Evolutionary conservation across 2,329 filamentous ascomycete species (phyloP).

Genomic region (Stagonosporopsis chrysanthemi): DNA sequence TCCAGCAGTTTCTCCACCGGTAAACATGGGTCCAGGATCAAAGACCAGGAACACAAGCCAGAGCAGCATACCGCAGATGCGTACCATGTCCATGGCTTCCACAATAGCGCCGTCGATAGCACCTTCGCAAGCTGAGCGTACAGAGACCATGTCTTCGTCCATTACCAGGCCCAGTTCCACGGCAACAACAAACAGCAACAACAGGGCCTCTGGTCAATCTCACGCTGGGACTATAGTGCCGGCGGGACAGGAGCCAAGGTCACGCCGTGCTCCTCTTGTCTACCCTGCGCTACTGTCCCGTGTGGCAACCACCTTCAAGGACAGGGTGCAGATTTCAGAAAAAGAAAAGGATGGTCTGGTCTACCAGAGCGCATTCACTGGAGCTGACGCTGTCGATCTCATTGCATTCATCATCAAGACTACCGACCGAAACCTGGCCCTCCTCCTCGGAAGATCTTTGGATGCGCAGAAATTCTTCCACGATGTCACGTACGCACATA

Average conservation of each 20-base stretch:
- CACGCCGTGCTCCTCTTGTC: conserved; percentile 79
- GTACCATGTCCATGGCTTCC: conserved; percentile 94
- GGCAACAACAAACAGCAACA: conserved; percentile 41
- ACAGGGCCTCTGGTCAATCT: conserved; percentile 56
- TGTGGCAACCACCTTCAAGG: conserved; percentile 90
- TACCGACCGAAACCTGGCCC: conserved; percentile 90
- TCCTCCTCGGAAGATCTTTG: conserved; percentile 87
- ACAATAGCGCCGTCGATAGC: conserved; percentile 63
- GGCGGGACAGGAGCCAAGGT: conserved; percentile 32
- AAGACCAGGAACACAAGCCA: conserved; percentile 48
- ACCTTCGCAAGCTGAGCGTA: conserved; percentile 65
- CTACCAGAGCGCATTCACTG: conserved; percentile 97
- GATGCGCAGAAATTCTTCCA: conserved; percentile 99
- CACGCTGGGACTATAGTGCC: conserved; percentile 55
- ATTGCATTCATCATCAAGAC: conserved; percentile 97
- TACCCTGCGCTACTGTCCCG: conserved; percentile 94
- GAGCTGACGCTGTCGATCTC: conserved; percentile 92
- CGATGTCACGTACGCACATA: conserved; percentile 97
- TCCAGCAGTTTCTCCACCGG: conserved; percentile 32
- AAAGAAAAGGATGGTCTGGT: conserved; percentile 95
- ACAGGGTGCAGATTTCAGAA: conserved; percentile 84
- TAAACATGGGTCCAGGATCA: conserved; percentile 39
- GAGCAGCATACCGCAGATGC: conserved; percentile 53
- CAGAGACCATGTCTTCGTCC: conserved; percentile 63
- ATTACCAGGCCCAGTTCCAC: conserved; percentile 53